A percentile compares a stretch with the other conserved stretches of the same genome.
phyloP scores from a whole-genome alignment of 1,139 yeast genomes.

The Kurtzmaniella quercitrusa region DNA sequence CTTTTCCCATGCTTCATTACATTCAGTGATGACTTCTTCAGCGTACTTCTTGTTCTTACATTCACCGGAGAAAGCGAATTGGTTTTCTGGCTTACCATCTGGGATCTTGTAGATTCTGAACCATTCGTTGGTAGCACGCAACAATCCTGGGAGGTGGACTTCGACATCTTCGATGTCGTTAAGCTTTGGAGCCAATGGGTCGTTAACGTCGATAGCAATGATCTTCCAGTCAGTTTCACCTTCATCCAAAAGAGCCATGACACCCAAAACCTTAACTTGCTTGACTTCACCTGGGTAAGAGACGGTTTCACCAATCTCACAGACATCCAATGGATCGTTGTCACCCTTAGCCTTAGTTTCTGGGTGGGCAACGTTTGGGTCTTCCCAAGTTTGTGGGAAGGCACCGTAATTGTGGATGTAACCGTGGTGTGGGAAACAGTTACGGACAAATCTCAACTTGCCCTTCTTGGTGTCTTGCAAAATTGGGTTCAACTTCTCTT shows the following conservation, averaged over 20 bases:
- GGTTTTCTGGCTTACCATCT: constrained; percentile 85
- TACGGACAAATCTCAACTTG: constrained; percentile 75
- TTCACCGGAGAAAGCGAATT: constrained; percentile 81
- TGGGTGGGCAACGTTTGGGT: constrained; percentile 63
- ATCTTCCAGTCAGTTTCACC: constrained; percentile 99
- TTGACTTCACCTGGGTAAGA: constrained; percentile 72
- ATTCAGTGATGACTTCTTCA: constrained; percentile 64
- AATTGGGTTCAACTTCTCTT: constrained; percentile 76
- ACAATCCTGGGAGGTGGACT: constrained; percentile 75
- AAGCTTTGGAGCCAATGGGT: constrained; percentile 72
- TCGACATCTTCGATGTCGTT: constrained; percentile 83
- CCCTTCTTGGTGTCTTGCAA: constrained; percentile 86
- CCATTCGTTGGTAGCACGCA: constrained; percentile 87
- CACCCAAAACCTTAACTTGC: constrained; percentile 87
- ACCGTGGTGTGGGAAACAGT: constrained; percentile 88
- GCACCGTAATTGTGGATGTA: constrained; percentile 93
- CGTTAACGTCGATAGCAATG: constrained; percentile 77
- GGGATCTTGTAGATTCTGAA: constrained; percentile 94
- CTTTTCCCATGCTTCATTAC: constrained; percentile 74
- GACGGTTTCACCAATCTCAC: constrained; percentile 80
- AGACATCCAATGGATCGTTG: constrained; percentile 93
- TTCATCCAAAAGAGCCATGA: constrained; percentile 91
- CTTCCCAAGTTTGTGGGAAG: constrained; percentile 95
- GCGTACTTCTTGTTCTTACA: constrained; percentile 72
- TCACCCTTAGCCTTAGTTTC: constrained; percentile 88